A percentile compares a stretch with the other conserved stretches of the same genome.
These are phyloP conservation scores for Plasmodium adleri DNA, from an alignment of 169 alveolate species.

Conservation along the genomic window DNA sequence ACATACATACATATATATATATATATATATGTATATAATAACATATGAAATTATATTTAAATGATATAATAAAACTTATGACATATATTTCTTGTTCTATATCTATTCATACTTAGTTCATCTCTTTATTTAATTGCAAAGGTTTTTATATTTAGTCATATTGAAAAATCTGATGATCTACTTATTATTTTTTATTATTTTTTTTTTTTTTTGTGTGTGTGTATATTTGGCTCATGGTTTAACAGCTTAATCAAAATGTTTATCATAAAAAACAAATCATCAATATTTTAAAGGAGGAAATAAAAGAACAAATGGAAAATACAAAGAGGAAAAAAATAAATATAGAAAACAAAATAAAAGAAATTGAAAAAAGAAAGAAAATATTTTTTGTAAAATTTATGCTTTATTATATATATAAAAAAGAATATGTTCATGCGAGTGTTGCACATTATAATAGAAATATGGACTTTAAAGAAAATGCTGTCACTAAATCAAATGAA, in stretches of 20 bases:
- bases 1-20: background rate
- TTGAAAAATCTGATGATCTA: background rate
- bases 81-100: background rate
- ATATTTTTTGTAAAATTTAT: slow-evolving; percentile 65
- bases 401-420: slow-evolving; percentile 68
- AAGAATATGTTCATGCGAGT: slow-evolving; percentile 59
- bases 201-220: background rate
- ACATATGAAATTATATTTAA: background rate
- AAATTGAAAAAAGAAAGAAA: slow-evolving; percentile 52
- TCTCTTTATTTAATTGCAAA: background rate
- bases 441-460: slow-evolving; percentile 34
- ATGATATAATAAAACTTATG: background rate
- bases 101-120: too few species aligned
- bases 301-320: slow-evolving; percentile 60
- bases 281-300: slow-evolving; percentile 57
- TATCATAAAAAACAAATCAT: slow-evolving; percentile 69
- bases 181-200: background rate
- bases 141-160: background rate
- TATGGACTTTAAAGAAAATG: slow-evolving; percentile 15
- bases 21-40: background rate
- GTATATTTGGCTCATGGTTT: background rate
- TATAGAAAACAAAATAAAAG: slow-evolving; percentile 32
- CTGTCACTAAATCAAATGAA: slow-evolving; percentile 23
- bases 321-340: slow-evolving; percentile 23
- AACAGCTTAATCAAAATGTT: slow-evolving; percentile 55